Percentiles rank a stretch among this genome's conserved stretches.
Conservation (phyloP, 2,329 filamentous ascomycete species). For the Ascochyta viciae-villosae region DNA sequence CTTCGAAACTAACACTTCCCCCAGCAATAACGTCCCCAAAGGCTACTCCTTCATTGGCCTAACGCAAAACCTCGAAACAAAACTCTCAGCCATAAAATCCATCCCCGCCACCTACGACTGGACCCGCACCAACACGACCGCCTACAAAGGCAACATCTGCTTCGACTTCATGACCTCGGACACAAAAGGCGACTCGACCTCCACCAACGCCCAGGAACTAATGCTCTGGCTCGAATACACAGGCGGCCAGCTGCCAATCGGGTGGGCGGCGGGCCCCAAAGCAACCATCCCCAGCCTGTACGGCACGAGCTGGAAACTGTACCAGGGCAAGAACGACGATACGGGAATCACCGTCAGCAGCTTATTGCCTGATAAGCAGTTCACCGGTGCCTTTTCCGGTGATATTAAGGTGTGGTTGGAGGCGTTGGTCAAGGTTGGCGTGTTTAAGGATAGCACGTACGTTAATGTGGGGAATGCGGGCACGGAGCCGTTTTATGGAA, state of each 20-base stretch:
- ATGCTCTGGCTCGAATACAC: slow-evolving; percentile 57
- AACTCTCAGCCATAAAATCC: slow-evolving; percentile 47
- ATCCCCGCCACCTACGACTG: slow-evolving; percentile 53
- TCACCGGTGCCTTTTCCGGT: slow-evolving; percentile 48
- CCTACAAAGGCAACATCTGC: slow-evolving; percentile 54
- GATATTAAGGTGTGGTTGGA: slow-evolving; percentile 54
- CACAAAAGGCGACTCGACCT: slow-evolving; percentile 53
- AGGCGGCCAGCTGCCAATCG: slow-evolving; percentile 56
- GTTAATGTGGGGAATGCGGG: slow-evolving; percentile 56
- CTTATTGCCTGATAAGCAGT: slow-evolving; percentile 49
- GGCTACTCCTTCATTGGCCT: slow-evolving; percentile 56
- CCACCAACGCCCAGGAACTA: slow-evolving; percentile 49
- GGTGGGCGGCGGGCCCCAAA: slow-evolving; percentile 39
- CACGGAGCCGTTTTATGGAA: slow-evolving; percentile 30
- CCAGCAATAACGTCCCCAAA: slow-evolving; percentile 50
- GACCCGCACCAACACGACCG: slow-evolving; percentile 51
- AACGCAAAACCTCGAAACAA: slow-evolving; percentile 52
- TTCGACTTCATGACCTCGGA: slow-evolving; percentile 57
- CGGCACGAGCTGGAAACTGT: slow-evolving; percentile 53
- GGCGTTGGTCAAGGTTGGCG: slow-evolving; percentile 47
- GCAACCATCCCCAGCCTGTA: slow-evolving; percentile 33
- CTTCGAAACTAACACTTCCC: not conserved
- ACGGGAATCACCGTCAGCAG: slow-evolving; percentile 54
- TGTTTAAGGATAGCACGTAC: slow-evolving; percentile 49
- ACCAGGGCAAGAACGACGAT: slow-evolving; percentile 52